phyloP scores from a whole-genome alignment of 371 early-diverging fungal genomes.

The Mucor sp. region DNA sequence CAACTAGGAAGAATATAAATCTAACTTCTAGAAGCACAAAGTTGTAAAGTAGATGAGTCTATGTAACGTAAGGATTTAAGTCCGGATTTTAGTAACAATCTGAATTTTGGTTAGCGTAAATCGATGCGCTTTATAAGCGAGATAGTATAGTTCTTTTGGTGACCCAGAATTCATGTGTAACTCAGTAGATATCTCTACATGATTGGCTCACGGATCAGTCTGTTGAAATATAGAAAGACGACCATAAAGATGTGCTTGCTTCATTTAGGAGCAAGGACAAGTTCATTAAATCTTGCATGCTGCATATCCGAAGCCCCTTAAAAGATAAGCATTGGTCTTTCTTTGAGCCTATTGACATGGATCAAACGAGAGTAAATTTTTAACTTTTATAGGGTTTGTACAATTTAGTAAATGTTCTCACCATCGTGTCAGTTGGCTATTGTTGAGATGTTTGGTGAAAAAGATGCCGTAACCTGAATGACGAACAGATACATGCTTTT shows the following conservation, averaged over 20 bases:
- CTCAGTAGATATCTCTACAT: background rate
- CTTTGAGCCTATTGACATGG: background rate
- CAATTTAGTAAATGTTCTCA: background rate
- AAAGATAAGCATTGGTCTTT: background rate
- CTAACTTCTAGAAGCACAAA: background rate
- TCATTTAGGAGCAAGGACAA: background rate
- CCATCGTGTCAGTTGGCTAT: background rate
- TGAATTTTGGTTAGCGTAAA: background rate
- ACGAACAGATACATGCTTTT: background rate
- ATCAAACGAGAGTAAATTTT: background rate
- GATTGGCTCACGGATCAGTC: background rate
- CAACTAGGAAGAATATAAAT: background rate
- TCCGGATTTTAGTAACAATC: constrained; percentile 1
- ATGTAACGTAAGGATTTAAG: background rate
- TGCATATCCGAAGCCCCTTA: background rate
- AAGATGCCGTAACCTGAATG: background rate
- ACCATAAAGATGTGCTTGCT: background rate
- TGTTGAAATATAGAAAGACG: background rate
- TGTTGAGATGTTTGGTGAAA: background rate
- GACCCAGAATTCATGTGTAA: background rate
- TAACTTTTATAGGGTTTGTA: background rate
- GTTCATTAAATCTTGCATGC: background rate
- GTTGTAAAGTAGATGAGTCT: background rate
- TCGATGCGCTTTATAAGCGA: constrained; percentile 1
- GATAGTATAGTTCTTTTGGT: background rate